Conservation (phyloP, 371 early-diverging fungal species). For the Phascolomyces articulosus region DNA sequence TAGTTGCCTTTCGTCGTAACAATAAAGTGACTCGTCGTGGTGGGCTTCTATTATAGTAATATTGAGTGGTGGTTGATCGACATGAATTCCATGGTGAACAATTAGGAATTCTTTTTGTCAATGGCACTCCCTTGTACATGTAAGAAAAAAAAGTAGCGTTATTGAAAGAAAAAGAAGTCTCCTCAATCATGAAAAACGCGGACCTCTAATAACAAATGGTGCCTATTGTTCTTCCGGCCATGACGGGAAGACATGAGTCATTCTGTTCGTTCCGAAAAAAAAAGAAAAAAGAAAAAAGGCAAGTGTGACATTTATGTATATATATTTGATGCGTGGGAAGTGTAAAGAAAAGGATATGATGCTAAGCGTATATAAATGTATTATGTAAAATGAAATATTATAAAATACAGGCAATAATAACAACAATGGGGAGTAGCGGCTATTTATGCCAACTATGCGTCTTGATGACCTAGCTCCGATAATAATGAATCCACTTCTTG, state of each 20-base stretch:
- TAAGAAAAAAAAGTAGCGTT: background rate
- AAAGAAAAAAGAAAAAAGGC: too few relatives aligned
- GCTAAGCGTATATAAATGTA: too few relatives aligned
- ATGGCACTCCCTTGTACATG: background rate
- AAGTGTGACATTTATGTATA: too few relatives aligned
- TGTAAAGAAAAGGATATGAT: too few relatives aligned
- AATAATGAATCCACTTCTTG: constrained; percentile 37
- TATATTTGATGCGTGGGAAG: too few relatives aligned
- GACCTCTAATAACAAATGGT: background rate
- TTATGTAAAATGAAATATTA: too few relatives aligned
- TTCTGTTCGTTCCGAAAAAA: background rate
- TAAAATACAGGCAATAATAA: too few relatives aligned
- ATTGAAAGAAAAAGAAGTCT: background rate
- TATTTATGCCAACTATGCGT: constrained; percentile 17
- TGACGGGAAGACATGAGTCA: background rate
- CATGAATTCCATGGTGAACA: background rate
- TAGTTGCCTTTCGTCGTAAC: background rate
- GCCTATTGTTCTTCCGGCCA: background rate
- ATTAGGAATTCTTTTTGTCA: background rate
- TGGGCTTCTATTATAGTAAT: background rate
- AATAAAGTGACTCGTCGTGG: background rate
- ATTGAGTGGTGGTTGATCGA: background rate
- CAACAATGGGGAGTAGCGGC: too few relatives aligned
- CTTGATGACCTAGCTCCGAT: constrained; percentile 43
- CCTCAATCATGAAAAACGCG: background rate